Base-by-base conservation (phyloP, 768 basidiomycete species). In the Lactarius hengduanensis region DNA sequence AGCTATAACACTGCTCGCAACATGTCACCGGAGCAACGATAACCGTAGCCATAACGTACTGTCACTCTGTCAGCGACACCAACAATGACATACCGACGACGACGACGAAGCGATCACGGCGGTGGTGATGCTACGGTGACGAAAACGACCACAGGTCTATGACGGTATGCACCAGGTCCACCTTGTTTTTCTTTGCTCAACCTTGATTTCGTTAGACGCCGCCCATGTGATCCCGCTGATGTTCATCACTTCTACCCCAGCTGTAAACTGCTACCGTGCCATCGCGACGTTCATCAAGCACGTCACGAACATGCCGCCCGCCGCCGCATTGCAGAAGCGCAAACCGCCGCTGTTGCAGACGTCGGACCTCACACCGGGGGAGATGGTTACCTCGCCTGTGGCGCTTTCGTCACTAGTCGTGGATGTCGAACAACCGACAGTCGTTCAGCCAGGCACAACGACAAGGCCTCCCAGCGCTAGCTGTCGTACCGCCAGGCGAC, bases 231-330 rank as follows among this genome's bases (percentile, higher is more conserved):
- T 92, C 18, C 90, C 90, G 1, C 80, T 91, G 26, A 77, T 90
- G 0, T 92, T 91, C 72, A 78, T 86, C 5, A 88, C 91, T 73
- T 86, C 87, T 1, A 89, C 86, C 2, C 89, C 89, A 7, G 90
- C 84, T 10, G 92, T 92, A 73, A 92, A 82, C 70, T 92, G 91
- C 73, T 91, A 87, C 76, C 85, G 91, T 36, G 87, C 87, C 3
- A 89, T 92, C 56, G 88, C 91, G n/a, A 80, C 79, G 5, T 93
- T 93, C 74, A 81, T 79, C 67, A 90, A 86, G 72, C 80, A 87
- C 58, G 84, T 89, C 32, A 90, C 88, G 2, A 85, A 84, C 26
- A 82, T 83, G 75, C 70, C 66, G 59, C 60, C 66, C 30, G 61
- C 63, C n/a, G 32, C 62, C 18, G 10, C 47, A 32, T 40, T 65